Evolutionary conservation across 768 basidiomycete genomes (phyloP), one percentile per base, ranked within the genome.

Genomic region (Trametes cubensis): DNA sequence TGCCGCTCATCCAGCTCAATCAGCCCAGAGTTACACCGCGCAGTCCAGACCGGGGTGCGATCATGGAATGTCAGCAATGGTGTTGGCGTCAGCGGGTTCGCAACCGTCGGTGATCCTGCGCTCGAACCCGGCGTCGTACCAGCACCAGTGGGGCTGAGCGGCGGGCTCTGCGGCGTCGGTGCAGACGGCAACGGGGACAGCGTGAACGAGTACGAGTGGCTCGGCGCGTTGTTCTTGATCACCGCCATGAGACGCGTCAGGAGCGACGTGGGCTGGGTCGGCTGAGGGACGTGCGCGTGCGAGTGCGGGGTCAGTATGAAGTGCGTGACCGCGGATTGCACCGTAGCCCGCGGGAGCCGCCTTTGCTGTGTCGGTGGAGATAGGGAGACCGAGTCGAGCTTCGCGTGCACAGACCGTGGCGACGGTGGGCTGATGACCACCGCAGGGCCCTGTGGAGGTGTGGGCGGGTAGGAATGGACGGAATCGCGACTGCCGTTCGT

Each of bases 21-120:
- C 38, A 85, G 55, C 5, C 91, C 90, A 0, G 81, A 84, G 7
- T 83, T 74, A 0, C 85, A 83, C 3, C 80, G 74, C 18, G 87
- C 78, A 0, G 83, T 84, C 60, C 86, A 77, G 5, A 89, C 72
- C 0, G 90, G 87, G 2, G 91, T 92, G 39, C 76, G 84, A 70
- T 93, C 91, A 58, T 86, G 83, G 72, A 90, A 92, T 0, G 80
- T 80, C 15, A 91, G 76, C 15, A 92, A 73, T 4, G 86, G 81
- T 0, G 76, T 73, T 20, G 80, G 77, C 18, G 72, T 65, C 20
- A 69, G 63, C 8, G 73, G 57, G 69, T 66, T 25, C 68, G 57
- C 55, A 62, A 70, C 61, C 40, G 38, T 40, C 8, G 39, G n/a
- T 20, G 10, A 34, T 11, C 15, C 39, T 52, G 62, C n/a, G 34